Percentiles rank a stretch among this genome's conserved stretches.
Evolutionary conservation across 2,329 filamentous ascomycete genomes (phyloP).

Genomic region (Ophiostoma novo-ulmi): DNA sequence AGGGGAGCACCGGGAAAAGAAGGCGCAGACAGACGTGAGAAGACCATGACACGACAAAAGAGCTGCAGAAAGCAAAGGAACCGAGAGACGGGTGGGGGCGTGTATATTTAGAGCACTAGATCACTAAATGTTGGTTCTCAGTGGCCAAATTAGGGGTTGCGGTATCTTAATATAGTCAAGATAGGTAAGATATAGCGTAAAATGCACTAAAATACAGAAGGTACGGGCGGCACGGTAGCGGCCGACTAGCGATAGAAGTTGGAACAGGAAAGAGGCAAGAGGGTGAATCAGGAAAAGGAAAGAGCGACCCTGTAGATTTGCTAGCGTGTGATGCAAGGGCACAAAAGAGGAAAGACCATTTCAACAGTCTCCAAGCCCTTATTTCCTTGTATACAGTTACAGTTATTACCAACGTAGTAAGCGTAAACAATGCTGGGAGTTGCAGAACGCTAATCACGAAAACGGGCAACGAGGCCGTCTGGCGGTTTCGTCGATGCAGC

Average conservation of each 20-base stretch:
- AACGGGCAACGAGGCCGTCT: constrained; percentile 10
- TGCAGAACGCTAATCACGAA: constrained; percentile 8
- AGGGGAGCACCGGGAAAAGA: neutral
- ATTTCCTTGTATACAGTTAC: neutral
- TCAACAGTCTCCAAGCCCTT: neutral
- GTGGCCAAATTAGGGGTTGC: neutral
- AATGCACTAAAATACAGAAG: neutral
- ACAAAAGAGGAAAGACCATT: constrained; percentile 5
- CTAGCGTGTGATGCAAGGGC: constrained; percentile 9
- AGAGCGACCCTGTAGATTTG: constrained; percentile 8
- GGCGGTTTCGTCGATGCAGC: constrained; percentile 8
- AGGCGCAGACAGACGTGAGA: neutral
- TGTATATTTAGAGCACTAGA: neutral
- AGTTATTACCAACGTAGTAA: neutral
- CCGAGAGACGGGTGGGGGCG: constrained; percentile 4
- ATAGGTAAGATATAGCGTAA: too few relatives aligned
- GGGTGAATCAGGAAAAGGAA: neutral
- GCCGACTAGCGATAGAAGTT: neutral
- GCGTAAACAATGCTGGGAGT: neutral
- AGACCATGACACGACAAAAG: neutral
- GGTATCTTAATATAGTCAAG: too few relatives aligned
- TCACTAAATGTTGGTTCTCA: neutral
- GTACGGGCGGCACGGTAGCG: constrained; percentile 3
- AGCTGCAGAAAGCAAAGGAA: constrained; percentile 6
- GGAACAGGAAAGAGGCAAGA: neutral